These are phyloP conservation scores for Terana coerulea DNA, from an alignment of 768 basidiomycete species.

Conservation along the genomic window DNA sequence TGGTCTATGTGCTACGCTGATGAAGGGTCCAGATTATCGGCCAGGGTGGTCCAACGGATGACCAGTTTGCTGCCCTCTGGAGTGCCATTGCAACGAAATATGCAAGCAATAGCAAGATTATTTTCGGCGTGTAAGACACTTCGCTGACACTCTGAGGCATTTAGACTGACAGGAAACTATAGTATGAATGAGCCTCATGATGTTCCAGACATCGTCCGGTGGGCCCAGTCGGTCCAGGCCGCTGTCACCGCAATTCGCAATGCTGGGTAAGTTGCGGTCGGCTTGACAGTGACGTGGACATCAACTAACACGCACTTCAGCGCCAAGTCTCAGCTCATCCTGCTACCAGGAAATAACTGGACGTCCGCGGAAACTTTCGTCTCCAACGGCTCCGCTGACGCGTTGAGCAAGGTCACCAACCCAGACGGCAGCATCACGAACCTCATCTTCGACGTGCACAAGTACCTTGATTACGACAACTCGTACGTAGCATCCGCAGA, in stretches of 20 bases:
- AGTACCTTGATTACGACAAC: slow-evolving; percentile 55
- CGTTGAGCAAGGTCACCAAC: slow-evolving; percentile 42
- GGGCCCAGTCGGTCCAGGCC: slow-evolving; percentile 54
- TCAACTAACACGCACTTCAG: slow-evolving; percentile 19
- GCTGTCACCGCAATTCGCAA: slow-evolving; percentile 59
- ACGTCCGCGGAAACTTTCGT: slow-evolving; percentile 50
- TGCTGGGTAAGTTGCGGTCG: slow-evolving; percentile 34
- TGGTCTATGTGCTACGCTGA: neutral
- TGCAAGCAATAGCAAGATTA: slow-evolving; percentile 34
- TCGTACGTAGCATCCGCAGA: slow-evolving; percentile 20
- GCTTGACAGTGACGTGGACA: neutral
- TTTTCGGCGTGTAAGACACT: slow-evolving; percentile 45
- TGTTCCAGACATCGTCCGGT: slow-evolving; percentile 41
- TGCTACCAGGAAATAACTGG: slow-evolving; percentile 57
- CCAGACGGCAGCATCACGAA: slow-evolving; percentile 41
- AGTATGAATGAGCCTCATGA: slow-evolving; percentile 69
- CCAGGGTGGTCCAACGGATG: slow-evolving; percentile 57
- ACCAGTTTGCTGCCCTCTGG: slow-evolving; percentile 52
- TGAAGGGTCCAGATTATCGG: slow-evolving; percentile 42
- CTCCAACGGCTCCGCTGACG: slow-evolving; percentile 46
- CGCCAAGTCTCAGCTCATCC: slow-evolving; percentile 51
- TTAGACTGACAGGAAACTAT: neutral
- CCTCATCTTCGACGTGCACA: slow-evolving; percentile 61
- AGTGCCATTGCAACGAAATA: slow-evolving; percentile 47
- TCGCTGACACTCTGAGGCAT: neutral